phyloP scores from a whole-genome alignment of 2,329 filamentous ascomycete species.

The Talaromyces sp. region DNA sequence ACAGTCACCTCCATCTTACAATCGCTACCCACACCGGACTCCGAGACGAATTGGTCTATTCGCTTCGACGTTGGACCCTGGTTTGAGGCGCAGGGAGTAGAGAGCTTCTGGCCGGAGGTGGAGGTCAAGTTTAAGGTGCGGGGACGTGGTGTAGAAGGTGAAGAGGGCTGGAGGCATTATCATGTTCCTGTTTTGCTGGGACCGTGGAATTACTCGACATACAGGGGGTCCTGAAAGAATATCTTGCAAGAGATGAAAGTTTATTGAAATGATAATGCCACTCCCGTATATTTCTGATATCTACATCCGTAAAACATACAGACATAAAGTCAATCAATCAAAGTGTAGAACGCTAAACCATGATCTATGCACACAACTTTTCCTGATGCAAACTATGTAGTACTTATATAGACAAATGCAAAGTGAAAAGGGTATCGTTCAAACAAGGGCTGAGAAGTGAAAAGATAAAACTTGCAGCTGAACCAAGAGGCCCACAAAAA shows the following conservation, averaged over 20 bases:
- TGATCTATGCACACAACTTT: slow-evolving; percentile 10
- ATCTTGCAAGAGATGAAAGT: not conserved
- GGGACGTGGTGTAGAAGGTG: slow-evolving; percentile 36
- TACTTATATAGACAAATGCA: slow-evolving; percentile 8
- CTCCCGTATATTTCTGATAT: not conserved
- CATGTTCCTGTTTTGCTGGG: slow-evolving; percentile 51
- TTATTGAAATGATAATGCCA: not conserved
- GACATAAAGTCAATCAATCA: not conserved
- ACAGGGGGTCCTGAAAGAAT: slow-evolving; percentile 43
- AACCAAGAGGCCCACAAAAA: not conserved
- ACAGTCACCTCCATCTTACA: slow-evolving; percentile 26
- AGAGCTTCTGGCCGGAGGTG: slow-evolving; percentile 51
- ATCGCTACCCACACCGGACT: slow-evolving; percentile 34
- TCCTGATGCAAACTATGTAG: slow-evolving; percentile 5
- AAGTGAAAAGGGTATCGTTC: slow-evolving; percentile 7
- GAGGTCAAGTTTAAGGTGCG: slow-evolving; percentile 51
- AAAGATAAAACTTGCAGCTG: not conserved
- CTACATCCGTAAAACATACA: not conserved
- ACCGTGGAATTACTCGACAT: slow-evolving; percentile 51
- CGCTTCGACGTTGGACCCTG: slow-evolving; percentile 46
- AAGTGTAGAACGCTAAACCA: not conserved
- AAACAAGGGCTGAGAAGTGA: not conserved
- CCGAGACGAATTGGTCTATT: slow-evolving; percentile 46
- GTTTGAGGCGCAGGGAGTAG: slow-evolving; percentile 46
- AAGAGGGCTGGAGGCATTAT: slow-evolving; percentile 47